Base-by-base conservation (phyloP, 352 stramenopile genomes). In the Paralagenidium karlingii region DNA sequence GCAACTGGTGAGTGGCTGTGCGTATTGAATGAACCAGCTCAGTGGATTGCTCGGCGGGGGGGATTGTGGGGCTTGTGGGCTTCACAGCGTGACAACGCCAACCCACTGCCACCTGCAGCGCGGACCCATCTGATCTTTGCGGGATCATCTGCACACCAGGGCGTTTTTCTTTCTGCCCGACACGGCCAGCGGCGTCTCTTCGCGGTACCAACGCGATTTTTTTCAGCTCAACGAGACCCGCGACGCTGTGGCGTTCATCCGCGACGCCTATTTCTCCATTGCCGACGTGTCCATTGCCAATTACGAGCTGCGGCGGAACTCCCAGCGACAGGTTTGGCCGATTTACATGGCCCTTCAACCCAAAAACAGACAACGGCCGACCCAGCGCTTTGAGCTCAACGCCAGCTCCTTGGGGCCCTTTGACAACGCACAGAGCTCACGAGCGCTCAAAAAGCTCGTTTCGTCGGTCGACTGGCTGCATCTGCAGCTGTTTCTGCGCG, bases 1-100 rank as follows among this genome's bases (percentile, higher is more conserved):
- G 76, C 36, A 92, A 92, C 48, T 92, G 78, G 78, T 86, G 16
- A 5, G n/a, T n/a, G n/a, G n/a, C n/a, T n/a, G n/a, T n/a, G n/a
- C n/a, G n/a, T n/a, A n/a, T n/a, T n/a, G n/a, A n/a, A n/a, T n/a
- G n/a, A n/a, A n/a, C n/a, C n/a, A n/a, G n/a, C n/a, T n/a, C n/a
- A n/a, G n/a, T n/a, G n/a, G n/a, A n/a, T n/a, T n/a, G n/a, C n/a
- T n/a, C n/a, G n/a, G n/a, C n/a, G n/a, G n/a, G n/a, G n/a, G n/a
- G n/a, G n/a, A n/a, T n/a, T n/a, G n/a, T n/a, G n/a, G n/a, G n/a
- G n/a, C n/a, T n/a, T n/a, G n/a, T n/a, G n/a, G n/a, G n/a, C n/a
- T n/a, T n/a, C n/a, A n/a, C n/a, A n/a, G n/a, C n/a, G n/a, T n/a
- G n/a, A n/a, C n/a, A n/a, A n/a, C n/a, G n/a, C n/a, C n/a, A n/a